Percentiles rank a stretch among this genome's conserved stretches.
phyloP scores from a whole-genome alignment of 2,329 filamentous ascomycete genomes.

The Sodiomyces alkalinus region DNA sequence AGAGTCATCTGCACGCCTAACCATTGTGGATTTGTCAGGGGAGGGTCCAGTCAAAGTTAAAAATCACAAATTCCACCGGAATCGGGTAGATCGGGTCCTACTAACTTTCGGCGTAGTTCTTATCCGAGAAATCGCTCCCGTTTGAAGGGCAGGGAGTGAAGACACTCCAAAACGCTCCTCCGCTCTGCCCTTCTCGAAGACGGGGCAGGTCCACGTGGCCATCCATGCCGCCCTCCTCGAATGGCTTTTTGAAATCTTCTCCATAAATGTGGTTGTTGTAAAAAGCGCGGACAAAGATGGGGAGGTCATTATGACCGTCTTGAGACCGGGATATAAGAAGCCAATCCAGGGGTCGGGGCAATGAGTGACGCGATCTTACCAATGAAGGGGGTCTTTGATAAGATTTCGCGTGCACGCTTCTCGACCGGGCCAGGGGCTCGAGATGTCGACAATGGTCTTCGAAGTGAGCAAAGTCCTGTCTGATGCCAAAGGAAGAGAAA shows the following conservation, averaged over 20 bases:
- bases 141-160: constrained; percentile 64
- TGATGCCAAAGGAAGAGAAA: too few relatives aligned
- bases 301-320: constrained; percentile 87
- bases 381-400: constrained; percentile 31
- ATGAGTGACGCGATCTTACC: too few relatives aligned
- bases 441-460: too few relatives aligned
- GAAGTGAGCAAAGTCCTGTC: too few relatives aligned
- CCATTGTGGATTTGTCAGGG: constrained; percentile 3
- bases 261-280: constrained; percentile 70
- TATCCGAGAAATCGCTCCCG: constrained; percentile 57
- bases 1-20: constrained; percentile 52
- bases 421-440: too few relatives aligned
- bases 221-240: constrained; percentile 52
- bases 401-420: constrained; percentile 28
- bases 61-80: not conserved
- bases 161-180: constrained; percentile 89
- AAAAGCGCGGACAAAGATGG: constrained; percentile 50
- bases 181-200: constrained; percentile 53
- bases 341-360: not conserved
- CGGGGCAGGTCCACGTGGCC: constrained; percentile 70
- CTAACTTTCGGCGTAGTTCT: constrained; percentile 53
- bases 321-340: not conserved
- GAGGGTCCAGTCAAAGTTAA: too few relatives aligned
- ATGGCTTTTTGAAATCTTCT: constrained; percentile 56
- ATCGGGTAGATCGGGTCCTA: not conserved